Conservation (phyloP, 306 rosid genomes). For the Boehmeria nivea region DNA sequence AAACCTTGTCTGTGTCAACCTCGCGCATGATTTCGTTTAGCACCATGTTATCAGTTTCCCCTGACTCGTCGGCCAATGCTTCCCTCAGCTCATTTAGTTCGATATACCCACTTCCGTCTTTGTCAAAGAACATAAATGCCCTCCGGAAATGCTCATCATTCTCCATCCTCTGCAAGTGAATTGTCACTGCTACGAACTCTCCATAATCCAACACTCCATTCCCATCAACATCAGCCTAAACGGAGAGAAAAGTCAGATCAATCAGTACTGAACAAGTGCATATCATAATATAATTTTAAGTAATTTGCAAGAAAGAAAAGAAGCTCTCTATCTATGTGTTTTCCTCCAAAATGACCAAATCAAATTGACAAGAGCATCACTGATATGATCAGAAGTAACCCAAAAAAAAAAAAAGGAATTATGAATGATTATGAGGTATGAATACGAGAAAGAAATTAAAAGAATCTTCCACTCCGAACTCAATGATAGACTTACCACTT, state of each 20-base stretch:
- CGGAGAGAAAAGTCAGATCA: conserved; percentile 12
- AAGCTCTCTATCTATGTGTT: too few species aligned
- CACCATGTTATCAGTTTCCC: conserved; percentile 66
- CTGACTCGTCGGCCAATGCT: conserved; percentile 69
- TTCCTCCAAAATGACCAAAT: too few species aligned
- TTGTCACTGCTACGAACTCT: conserved; percentile 96
- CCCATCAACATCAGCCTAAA: conserved; percentile 96
- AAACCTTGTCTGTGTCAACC: conserved; percentile 96
- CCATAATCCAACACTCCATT: conserved; percentile 97
- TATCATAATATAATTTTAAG: too few species aligned
- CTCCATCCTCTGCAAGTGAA: conserved; percentile 97
- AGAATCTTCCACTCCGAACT: conserved; percentile 6
- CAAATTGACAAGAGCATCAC: too few species aligned
- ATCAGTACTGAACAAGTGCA: neutral
- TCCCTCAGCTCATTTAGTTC: conserved; percentile 73
- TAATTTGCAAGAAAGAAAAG: too few species aligned
- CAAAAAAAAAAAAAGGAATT: neutral
- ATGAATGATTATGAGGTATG: neutral
- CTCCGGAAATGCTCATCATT: conserved; percentile 83
- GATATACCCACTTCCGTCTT: conserved; percentile 82
- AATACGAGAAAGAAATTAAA: conserved; percentile 6
- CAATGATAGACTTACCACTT: conserved; percentile 58
- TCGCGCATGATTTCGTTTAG: conserved; percentile 88
- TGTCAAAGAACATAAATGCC: conserved; percentile 87
- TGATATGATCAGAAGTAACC: neutral